Base-by-base conservation (phyloP, 345 rosid genomes). In the Pistacia integerrima region DNA sequence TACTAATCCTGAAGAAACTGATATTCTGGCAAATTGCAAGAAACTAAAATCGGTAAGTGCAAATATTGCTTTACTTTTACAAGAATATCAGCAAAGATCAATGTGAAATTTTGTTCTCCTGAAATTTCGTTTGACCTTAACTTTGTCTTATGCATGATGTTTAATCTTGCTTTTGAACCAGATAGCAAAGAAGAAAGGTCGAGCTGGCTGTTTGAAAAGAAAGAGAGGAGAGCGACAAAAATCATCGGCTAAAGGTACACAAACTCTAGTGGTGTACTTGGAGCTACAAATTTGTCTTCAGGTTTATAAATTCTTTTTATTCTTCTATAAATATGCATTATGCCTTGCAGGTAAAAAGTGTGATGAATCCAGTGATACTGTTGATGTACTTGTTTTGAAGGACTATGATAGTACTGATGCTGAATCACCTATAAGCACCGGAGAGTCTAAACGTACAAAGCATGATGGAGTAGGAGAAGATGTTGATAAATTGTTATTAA, bases 141-240 rank as follows among this genome's bases (percentile, higher is more conserved):
- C 36, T 64, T 1, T 1, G 2, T 36, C 10, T 22, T 22, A 22
- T 22, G 4, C 36, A 64, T 35, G 1, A 62, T 36, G 11, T 63
- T 22, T 66, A 36, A 28, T 30, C 55, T n/a, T 48, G 17, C 62
- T 70, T 33, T 51, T 10, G 57, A 36, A 33, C 49, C 16, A 30
- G 58, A 56, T 54, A 66, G 2, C 25, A 30, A 64, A 35, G 63
- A 68, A 44, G 49, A 76, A 76, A 44, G 38, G 10, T 62, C 55
- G 1, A 22, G 33, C 20, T 36, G 52, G 49, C 35, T 69, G 52
- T 22, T 3, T 8, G 38, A 48, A 44, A 49, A 67, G 60, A 64
- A 71, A 64, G 72, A 58, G 60, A 72, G 72, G 67, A 55, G 64
- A 20, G 18, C 61, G 57, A 4, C 52, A 25, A 9, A 77, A 64